Evolutionary conservation across 2,329 filamentous ascomycete genomes (phyloP), one percentile per base, ranked within the genome.

Genomic region (Thermothelomyces thermophilus): DNA sequence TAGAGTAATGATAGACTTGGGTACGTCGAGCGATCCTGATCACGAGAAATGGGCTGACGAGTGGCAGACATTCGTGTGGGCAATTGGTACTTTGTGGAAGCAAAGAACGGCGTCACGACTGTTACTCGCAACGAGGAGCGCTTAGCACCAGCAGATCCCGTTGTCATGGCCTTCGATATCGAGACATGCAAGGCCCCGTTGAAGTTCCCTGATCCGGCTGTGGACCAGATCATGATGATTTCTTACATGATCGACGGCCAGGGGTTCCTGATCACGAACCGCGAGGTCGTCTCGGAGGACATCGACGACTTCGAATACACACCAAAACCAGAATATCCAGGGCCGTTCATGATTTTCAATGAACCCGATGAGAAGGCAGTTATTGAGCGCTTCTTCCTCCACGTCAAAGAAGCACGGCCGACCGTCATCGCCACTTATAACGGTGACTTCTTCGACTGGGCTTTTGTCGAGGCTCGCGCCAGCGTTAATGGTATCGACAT

Each of bases 401-500:
- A 96, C 66, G 86, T 98, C 68, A 97, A 98, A 63, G 89, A 95
- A 66, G 89, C 90, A 1, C 82, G 86, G 52, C 93, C 93, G 0
- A 97, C 90, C 0, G 91, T 98, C 50, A 98, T 98, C 66, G 91
- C 94, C 31, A 98, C 93, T n/a, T 98, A 98, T 77, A 98, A 98
- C 88, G 93, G 93, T 72, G 93, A 98, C 73, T 98, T 98, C 67
- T 98, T 98, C 83, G 93, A 98, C 84, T 98, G 93, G 93, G 91
- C 93, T 0, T 98, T 94, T 64, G 90, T 98, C 20, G 93, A 98
- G 72, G 83, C 93, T 39, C 79, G 93, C 70, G 89, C 94, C 24
- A 94, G 90, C 64, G 80, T 96, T 57, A 85, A 94, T 60, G 93
- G 94, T 26, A 96, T 98, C 65, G 93, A 98, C 68, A 97, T 98